Evolutionary conservation across 164 flowering plant species (phyloP), one percentile per base, ranked within the genome.

Genomic region (Nymphaea thermarum): DNA sequence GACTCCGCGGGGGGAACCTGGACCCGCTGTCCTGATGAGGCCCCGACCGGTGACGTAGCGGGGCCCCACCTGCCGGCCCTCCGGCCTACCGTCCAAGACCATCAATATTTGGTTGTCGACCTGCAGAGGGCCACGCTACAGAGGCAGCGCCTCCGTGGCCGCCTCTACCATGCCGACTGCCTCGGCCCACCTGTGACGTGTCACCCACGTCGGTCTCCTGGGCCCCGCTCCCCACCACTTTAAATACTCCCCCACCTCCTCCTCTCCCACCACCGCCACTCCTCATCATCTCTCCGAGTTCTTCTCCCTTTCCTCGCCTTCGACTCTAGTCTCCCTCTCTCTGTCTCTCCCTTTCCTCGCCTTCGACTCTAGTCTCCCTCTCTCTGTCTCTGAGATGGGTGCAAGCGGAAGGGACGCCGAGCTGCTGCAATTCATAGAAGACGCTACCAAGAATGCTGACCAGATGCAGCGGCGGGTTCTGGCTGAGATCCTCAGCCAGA

Each of bases 371-470:
- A 25, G 36, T 55, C 25, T 61, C n/a, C 36, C 45, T 59, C 59
- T 6, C 69, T 59, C 17, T 67, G 59, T 36, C 3, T 4, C 63
- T 42, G 47, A 57, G 15, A 43, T 57, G 65, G 63, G 65, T 41
- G 57, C 42, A 47, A 6, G 43, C 42, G 67, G 79, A 77, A 77
- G 74, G 44, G 73, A 79, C 70, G 82, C 79, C 0, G 78, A 78
- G 67, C 78, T 78, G 4, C 78, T 80, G 16, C 69, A 72, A 53
- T 73, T 79, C 73, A 79, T 81, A 63, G 83, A 78, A 43, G 78
- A 78, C 18, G 76, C 75, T 79, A 82, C 85, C 8, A 17, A 67
- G n/a, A 75, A 74, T 36, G 70, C 77, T 15, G 82, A 75, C 42
- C 44, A 51, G n/a, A 79, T 80, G 2, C 84, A 82, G 55, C 71